Evolutionary conservation across 768 basidiomycete genomes (phyloP).

Genomic region (Trametes coccinea): DNA sequence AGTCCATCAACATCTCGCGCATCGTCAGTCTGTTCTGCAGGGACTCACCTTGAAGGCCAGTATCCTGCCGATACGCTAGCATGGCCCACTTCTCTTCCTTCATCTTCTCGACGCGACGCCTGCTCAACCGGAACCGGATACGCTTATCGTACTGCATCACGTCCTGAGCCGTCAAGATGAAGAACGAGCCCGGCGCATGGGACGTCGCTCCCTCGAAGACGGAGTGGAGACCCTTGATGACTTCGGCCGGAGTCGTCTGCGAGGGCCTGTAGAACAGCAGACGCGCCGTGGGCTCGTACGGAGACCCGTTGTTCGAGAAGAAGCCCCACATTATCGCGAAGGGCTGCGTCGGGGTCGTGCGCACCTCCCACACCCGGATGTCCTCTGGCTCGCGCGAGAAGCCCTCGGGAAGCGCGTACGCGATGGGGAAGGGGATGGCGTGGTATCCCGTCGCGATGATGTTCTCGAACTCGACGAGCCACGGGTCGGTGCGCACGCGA

Average conservation of each 20-base stretch:
- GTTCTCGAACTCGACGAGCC: constrained; percentile 26
- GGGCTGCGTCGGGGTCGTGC: background rate
- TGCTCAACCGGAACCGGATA: constrained; percentile 21
- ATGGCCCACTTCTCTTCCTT: constrained; percentile 16
- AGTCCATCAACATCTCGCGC: no score
- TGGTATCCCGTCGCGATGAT: constrained; percentile 19
- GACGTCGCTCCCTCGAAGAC: constrained; percentile 6
- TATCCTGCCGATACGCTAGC: constrained; percentile 9
- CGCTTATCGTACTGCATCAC: constrained; percentile 1
- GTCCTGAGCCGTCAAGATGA: constrained; percentile 17
- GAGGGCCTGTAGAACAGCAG: constrained; percentile 6
- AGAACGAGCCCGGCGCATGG: constrained; percentile 9
- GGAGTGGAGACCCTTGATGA: background rate
- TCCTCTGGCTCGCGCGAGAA: background rate
- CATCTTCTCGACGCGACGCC: constrained; percentile 16
- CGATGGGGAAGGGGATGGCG: constrained; percentile 21
- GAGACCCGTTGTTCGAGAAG: background rate
- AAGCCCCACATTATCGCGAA: background rate
- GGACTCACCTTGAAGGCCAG: background rate
- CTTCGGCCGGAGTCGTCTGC: background rate
- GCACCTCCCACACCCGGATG: background rate
- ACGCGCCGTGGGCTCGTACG: background rate
- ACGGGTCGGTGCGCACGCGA: constrained; percentile 23
- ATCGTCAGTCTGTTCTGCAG: no score
- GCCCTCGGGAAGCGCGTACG: background rate